Evolutionary conservation across 169 alveolate genomes (phyloP), one percentile per base, ranked within the genome.

Genomic region (Plasmodium gonderi): DNA sequence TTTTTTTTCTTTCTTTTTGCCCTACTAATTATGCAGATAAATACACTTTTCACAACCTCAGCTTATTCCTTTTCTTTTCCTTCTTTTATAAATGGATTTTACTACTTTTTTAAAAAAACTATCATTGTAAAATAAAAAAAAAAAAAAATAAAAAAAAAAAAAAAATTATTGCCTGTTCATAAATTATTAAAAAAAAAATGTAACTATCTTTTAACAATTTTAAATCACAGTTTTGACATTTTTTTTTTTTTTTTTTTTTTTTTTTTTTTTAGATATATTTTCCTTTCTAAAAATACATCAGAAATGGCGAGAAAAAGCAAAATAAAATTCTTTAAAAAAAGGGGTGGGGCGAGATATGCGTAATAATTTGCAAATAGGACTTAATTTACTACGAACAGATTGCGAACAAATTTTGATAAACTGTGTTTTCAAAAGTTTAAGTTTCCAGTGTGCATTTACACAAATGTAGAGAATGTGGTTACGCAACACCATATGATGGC

Each of bases 1-100:
- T 0, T 65, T 3, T 65, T 12, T 69, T 9, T 69, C 9, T 33
- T 31, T 69, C 49, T 31, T n/a, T 11, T 7, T 45, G 54, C 11
- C 11, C 11, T 45, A 45, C 11, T 6, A 7, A 14, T 31, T 33
- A 31, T 69, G 23, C 23, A 26, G 26, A 33, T 12, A 11, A n/a
- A 26, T 31, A 33, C n/a, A 31, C n/a, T 31, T 69, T 69, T 69
- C 23, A 42, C 49, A 33, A 60, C 72, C 72, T 36, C 72, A 60
- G 40, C 45, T 74, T 85, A 77, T 72, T 42, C 72, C 65, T 75
- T 68, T 40, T 44, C 23, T 45, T 82, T 67, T 72, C 23, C 40
- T 68, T 49, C n/a, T 65, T 80, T 80, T 33, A 31, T 60, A 77
- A 31, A 47, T 77, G 54, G 36, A 29, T 47, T 60, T 60, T 26